phyloP scores from a whole-genome alignment of 1,284 basidiomycete genomes.

The Agroathelia rolfsii region DNA sequence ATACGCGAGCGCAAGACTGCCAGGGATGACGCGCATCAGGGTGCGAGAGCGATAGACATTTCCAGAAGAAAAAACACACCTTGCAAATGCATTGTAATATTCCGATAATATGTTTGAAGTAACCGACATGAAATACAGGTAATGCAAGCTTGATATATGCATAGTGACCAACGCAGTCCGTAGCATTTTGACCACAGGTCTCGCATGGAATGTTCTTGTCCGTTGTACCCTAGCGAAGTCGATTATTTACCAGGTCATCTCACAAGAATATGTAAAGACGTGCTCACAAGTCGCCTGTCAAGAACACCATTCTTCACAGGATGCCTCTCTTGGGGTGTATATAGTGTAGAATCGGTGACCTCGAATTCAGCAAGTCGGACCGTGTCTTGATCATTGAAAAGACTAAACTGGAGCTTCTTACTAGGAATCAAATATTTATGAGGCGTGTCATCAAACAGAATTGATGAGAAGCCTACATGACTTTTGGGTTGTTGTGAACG shows the following conservation, averaged over 20 bases:
- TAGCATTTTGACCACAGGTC: conserved; percentile 87
- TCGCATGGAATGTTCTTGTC: conserved; percentile 91
- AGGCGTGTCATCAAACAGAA: not conserved
- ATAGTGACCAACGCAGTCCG: conserved; percentile 97
- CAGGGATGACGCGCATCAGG: conserved; percentile 2
- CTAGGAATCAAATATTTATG: conserved; percentile 30
- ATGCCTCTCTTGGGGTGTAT: conserved; percentile 68
- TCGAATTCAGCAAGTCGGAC: conserved; percentile 93
- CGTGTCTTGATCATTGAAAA: conserved; percentile 86
- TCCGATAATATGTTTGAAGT: conserved; percentile 91
- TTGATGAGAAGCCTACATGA: conserved; percentile 73
- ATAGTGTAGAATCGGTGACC: conserved; percentile 85
- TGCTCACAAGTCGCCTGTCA: conserved; percentile 76
- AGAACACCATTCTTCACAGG: conserved; percentile 90
- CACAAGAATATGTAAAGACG: conserved; percentile 2
- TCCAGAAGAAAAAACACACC: conserved; percentile 31
- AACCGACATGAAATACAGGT: conserved; percentile 97
- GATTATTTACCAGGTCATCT: conserved; percentile 1
- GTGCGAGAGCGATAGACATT: conserved; percentile 1
- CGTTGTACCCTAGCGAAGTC: conserved; percentile 69
- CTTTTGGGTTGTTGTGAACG: conserved; percentile 80
- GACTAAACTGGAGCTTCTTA: conserved; percentile 90
- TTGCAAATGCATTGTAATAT: conserved; percentile 97
- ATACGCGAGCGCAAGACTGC: conserved; percentile 88
- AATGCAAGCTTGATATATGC: conserved; percentile 95